Percentiles rank a stretch among this genome's conserved stretches.
phyloP scores from a whole-genome alignment of 805 yeast genomes.

The Suhomyces sp. region DNA sequence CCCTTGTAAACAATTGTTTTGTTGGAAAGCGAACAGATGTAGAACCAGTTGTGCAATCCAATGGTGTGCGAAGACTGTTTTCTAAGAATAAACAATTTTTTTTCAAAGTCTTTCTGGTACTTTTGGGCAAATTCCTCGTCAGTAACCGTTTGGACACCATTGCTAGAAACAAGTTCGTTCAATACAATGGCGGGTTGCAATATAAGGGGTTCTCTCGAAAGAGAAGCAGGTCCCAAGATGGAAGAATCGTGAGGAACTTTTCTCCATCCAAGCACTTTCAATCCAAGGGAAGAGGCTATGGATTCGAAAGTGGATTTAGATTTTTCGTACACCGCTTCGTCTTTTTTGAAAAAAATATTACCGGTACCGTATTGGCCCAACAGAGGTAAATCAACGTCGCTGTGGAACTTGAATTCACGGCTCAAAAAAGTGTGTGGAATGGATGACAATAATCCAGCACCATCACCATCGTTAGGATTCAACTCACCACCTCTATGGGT shows the following conservation, averaged over 20 bases:
- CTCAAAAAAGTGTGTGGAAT: constrained; percentile 85
- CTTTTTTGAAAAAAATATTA: constrained; percentile 89
- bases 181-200: constrained; percentile 91
- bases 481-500: constrained; percentile 99
- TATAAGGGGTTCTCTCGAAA: constrained; percentile 87
- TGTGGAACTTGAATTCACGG: constrained; percentile 76
- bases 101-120: constrained; percentile 69
- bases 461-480: constrained; percentile 97
- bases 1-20: constrained; percentile 95
- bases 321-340: constrained; percentile 62
- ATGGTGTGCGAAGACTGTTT: constrained; percentile 88
- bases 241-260: constrained; percentile 92
- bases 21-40: constrained; percentile 87
- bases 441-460: constrained; percentile 95
- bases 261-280: constrained; percentile 92
- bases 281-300: constrained; percentile 72
- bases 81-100: constrained; percentile 78
- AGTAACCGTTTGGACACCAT: constrained; percentile 10
- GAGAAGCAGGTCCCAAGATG: constrained; percentile 90
- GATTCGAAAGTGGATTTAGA: constrained; percentile 77
- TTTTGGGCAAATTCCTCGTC: constrained; percentile 52
- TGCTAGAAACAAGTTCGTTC: constrained; percentile 21
- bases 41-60: constrained; percentile 96
- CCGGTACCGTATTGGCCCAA: constrained; percentile 93
- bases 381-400: constrained; percentile 66